Conservation (phyloP, 2,329 filamentous ascomycete species). For the Colletotrichum liaoningense region DNA sequence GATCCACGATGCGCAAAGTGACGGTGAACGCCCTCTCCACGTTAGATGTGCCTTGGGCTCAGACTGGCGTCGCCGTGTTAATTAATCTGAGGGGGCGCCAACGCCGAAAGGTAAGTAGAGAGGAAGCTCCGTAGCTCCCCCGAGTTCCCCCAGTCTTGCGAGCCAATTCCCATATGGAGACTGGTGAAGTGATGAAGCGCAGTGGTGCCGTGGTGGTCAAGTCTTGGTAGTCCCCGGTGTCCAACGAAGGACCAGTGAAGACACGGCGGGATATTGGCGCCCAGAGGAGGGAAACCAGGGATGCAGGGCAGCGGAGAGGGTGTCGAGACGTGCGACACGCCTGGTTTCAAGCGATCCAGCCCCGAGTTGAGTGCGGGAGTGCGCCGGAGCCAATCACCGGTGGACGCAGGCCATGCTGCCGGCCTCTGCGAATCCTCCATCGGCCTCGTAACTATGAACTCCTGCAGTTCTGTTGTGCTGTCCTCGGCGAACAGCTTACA, state of each 20-base stretch:
- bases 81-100: slow-evolving; percentile 29
- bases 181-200: slow-evolving; percentile 1
- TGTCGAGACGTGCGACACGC: slow-evolving; percentile 37
- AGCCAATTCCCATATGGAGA: not conserved
- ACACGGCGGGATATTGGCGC: slow-evolving; percentile 18
- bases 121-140: not conserved
- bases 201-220: slow-evolving; percentile 2
- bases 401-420: slow-evolving; percentile 9
- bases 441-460: not conserved
- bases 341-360: slow-evolving; percentile 35
- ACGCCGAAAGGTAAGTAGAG: slow-evolving; percentile 11
- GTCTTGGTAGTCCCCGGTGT: not conserved
- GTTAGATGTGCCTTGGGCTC: not conserved
- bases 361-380: slow-evolving; percentile 16
- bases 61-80: slow-evolving; percentile 14
- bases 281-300: slow-evolving; percentile 20
- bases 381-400: slow-evolving; percentile 22
- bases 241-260: not conserved
- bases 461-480: not conserved
- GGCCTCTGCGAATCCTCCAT: slow-evolving; percentile 3
- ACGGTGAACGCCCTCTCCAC: slow-evolving; percentile 25
- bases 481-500: not conserved
- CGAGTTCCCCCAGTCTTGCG: not conserved
- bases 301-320: slow-evolving; percentile 27
- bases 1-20: slow-evolving; percentile 25